These are phyloP conservation scores for Arthroderma sp. DNA, from an alignment of 2,329 filamentous ascomycete species.

Conservation along the genomic window DNA sequence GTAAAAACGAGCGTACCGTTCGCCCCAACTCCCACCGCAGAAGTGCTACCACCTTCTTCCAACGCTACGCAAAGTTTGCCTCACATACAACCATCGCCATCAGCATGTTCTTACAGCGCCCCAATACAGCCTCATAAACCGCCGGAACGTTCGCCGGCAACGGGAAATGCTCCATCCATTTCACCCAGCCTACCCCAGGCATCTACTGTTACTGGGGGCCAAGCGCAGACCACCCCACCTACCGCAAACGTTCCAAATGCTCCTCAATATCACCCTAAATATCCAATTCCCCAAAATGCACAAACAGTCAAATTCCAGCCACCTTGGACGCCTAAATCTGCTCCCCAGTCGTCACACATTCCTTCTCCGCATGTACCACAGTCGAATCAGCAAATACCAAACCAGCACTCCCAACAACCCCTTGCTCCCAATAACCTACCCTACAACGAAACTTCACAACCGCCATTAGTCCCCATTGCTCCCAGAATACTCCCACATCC, in stretches of 20 bases:
- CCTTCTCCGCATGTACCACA: not conserved
- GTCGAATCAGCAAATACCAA: too few relatives aligned
- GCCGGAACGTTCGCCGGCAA: too few relatives aligned
- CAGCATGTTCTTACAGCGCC: not conserved
- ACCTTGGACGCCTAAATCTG: not conserved
- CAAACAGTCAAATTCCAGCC: slow-evolving; percentile 4
- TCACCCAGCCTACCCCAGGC: not conserved
- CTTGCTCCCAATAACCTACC: too few relatives aligned
- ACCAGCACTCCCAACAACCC: too few relatives aligned
- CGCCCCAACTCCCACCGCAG: not conserved
- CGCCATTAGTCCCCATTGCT: too few relatives aligned
- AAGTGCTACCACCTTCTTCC: too few relatives aligned
- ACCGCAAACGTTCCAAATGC: too few relatives aligned
- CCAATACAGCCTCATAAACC: too few relatives aligned
- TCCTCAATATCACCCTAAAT: too few relatives aligned
- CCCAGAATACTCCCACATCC: too few relatives aligned
- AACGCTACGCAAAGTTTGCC: not conserved
- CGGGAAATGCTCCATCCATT: not conserved
- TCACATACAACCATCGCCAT: slow-evolving; percentile 1
- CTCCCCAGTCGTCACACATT: slow-evolving; percentile 1
- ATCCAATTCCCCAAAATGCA: not conserved
- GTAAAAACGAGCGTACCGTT: not conserved
- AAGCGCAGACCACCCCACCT: too few relatives aligned
- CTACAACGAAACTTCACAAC: too few relatives aligned
- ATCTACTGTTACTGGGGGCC: not conserved